These are phyloP conservation scores for Tylopilus sp. DNA, from an alignment of 1,284 basidiomycete species.

Conservation along the genomic window DNA sequence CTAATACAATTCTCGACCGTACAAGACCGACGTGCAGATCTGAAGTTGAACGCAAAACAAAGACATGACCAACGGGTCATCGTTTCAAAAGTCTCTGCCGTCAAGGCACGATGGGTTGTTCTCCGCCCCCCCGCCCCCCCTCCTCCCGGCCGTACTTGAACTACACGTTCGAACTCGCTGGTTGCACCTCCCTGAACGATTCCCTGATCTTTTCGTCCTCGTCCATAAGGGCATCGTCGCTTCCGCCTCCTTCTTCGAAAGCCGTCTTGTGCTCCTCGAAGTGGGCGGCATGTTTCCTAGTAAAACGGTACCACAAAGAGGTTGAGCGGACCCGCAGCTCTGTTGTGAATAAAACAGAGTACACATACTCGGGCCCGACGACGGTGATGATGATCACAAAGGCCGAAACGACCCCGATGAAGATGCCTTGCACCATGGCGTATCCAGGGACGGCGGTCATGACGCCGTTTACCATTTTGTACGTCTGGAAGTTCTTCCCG, in stretches of 20 bases:
- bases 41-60: background rate
- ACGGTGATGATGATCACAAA: conserved; percentile 67
- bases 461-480: conserved; percentile 46
- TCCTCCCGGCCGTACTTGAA: background rate
- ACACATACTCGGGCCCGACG: conserved; percentile 69
- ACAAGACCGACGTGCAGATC: background rate
- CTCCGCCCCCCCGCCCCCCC: background rate
- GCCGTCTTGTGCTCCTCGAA: conserved; percentile 83
- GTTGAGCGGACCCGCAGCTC: conserved; percentile 2
- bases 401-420: conserved; percentile 73
- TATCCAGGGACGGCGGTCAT: conserved; percentile 66
- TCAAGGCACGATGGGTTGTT: background rate
- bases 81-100: background rate
- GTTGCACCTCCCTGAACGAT: conserved; percentile 11
- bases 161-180: conserved; percentile 10
- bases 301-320: background rate
- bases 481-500: conserved; percentile 55
- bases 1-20: background rate
- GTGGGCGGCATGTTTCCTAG: conserved; percentile 71
- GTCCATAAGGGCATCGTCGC: conserved; percentile 37
- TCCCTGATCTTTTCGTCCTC: conserved; percentile 3
- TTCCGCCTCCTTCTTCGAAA: conserved; percentile 68
- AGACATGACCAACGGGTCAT: background rate
- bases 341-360: background rate
- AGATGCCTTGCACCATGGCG: conserved; percentile 81